phyloP scores from a whole-genome alignment of 495 filamentous ascomycete genomes.

The Aspergillus coremiiformis region DNA sequence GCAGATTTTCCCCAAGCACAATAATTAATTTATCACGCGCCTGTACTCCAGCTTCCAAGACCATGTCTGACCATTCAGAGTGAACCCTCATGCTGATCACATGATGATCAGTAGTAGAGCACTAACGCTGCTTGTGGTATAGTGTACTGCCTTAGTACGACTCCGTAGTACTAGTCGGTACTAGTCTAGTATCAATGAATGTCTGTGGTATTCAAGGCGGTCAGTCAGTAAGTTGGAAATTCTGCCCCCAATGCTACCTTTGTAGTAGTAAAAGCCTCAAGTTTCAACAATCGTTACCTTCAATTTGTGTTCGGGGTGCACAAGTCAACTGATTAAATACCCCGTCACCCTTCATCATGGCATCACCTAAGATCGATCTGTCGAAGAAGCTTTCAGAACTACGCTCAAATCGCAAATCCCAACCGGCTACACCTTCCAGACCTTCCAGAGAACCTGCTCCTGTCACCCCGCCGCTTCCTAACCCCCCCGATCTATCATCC shows the following conservation, averaged over 20 bases:
- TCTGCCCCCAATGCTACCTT: too few relatives aligned
- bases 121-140: neutral
- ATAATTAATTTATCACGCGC: constrained; percentile 10
- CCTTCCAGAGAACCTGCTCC: constrained; percentile 58
- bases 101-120: neutral
- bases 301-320: neutral
- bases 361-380: constrained; percentile 46
- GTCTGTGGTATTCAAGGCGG: constrained; percentile 4
- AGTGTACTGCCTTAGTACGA: constrained; percentile 7
- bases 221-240: neutral
- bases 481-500: constrained; percentile 56
- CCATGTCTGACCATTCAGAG: neutral
- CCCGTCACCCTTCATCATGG: constrained; percentile 19
- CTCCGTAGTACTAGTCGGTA: too few relatives aligned
- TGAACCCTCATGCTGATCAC: constrained; percentile 5
- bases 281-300: too few relatives aligned
- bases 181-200: too few relatives aligned
- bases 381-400: constrained; percentile 61
- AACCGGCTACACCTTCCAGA: constrained; percentile 44
- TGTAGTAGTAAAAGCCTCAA: too few relatives aligned
- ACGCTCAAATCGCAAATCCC: constrained; percentile 50
- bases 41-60: neutral
- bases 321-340: neutral
- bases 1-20: neutral
- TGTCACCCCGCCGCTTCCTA: constrained; percentile 61